Conservation (phyloP, 2,329 filamentous ascomycete genomes). For the Arthroderma sp. region DNA sequence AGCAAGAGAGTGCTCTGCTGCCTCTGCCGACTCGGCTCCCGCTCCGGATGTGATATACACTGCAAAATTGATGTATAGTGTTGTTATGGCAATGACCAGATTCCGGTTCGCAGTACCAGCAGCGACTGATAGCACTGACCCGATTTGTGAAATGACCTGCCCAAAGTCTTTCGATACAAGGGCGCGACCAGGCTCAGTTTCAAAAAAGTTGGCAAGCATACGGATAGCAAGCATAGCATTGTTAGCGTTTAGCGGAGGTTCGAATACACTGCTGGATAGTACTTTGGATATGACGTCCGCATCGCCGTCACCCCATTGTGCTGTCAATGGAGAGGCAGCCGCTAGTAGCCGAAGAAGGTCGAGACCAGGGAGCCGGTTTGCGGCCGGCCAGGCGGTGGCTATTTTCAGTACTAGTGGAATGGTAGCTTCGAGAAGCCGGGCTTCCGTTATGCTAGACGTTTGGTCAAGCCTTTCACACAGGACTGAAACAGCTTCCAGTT, state of each 20-base stretch:
- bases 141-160: slow-evolving; percentile 49
- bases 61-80: slow-evolving; percentile 71
- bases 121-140: slow-evolving; percentile 41
- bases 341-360: slow-evolving; percentile 79
- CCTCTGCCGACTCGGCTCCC: slow-evolving; percentile 25
- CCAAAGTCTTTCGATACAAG: slow-evolving; percentile 48
- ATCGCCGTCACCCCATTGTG: slow-evolving; percentile 42
- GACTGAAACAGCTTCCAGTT: slow-evolving; percentile 49
- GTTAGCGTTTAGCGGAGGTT: slow-evolving; percentile 55
- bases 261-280: slow-evolving; percentile 44
- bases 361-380: slow-evolving; percentile 67
- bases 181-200: slow-evolving; percentile 55
- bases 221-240: slow-evolving; percentile 79
- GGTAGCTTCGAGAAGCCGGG: slow-evolving; percentile 38
- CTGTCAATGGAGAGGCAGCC: slow-evolving; percentile 51
- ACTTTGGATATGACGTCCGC: slow-evolving; percentile 50
- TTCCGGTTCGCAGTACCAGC: slow-evolving; percentile 54
- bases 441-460: slow-evolving; percentile 24
- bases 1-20: slow-evolving; percentile 36
- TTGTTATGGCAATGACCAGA: slow-evolving; percentile 67
- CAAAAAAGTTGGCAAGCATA: slow-evolving; percentile 71
- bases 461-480: slow-evolving; percentile 52
- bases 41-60: slow-evolving; percentile 50
- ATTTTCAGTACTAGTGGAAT: slow-evolving; percentile 57
- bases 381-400: slow-evolving; percentile 64